Evolutionary conservation across 768 basidiomycete genomes (phyloP).

Genomic region (Lactarius sanguifluus): DNA sequence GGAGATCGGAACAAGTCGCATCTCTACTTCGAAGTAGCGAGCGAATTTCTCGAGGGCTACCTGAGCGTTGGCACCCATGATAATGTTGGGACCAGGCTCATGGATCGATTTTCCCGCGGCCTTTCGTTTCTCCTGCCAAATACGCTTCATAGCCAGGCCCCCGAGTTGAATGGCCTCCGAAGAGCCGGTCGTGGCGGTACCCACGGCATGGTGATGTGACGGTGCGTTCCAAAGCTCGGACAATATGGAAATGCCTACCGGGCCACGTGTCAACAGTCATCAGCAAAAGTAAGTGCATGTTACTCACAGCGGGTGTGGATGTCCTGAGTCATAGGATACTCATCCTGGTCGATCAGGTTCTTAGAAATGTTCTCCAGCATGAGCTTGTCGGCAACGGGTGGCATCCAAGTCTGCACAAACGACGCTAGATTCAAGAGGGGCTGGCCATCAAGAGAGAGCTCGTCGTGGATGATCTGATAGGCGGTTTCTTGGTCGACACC

Average conservation of each 20-base stretch:
- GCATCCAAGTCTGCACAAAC: slow-evolving; percentile 69
- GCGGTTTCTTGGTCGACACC: slow-evolving; percentile 54
- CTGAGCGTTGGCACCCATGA: slow-evolving; percentile 69
- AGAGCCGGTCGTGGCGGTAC: slow-evolving; percentile 69
- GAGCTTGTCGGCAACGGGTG: slow-evolving; percentile 49
- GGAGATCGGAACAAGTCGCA: slow-evolving; percentile 60
- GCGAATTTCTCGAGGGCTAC: slow-evolving; percentile 73
- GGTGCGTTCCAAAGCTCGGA: slow-evolving; percentile 70
- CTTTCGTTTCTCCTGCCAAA: slow-evolving; percentile 69
- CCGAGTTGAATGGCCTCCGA: slow-evolving; percentile 74
- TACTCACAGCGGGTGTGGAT: slow-evolving; percentile 27
- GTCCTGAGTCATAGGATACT: slow-evolving; percentile 60
- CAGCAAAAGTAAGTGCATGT: not conserved
- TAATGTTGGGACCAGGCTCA: slow-evolving; percentile 63
- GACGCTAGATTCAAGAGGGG: slow-evolving; percentile 63
- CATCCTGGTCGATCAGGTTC: slow-evolving; percentile 69
- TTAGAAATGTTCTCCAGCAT: slow-evolving; percentile 66
- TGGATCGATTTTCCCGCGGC: slow-evolving; percentile 63
- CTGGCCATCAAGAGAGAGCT: slow-evolving; percentile 54
- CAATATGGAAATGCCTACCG: slow-evolving; percentile 50
- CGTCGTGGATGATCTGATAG: slow-evolving; percentile 65
- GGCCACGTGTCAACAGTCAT: slow-evolving; percentile 46
- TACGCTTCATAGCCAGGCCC: slow-evolving; percentile 68
- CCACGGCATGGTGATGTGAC: slow-evolving; percentile 52
- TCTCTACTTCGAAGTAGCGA: slow-evolving; percentile 65